phyloP scores from a whole-genome alignment of 305 asterid species.

The Rubia tinctorum region DNA sequence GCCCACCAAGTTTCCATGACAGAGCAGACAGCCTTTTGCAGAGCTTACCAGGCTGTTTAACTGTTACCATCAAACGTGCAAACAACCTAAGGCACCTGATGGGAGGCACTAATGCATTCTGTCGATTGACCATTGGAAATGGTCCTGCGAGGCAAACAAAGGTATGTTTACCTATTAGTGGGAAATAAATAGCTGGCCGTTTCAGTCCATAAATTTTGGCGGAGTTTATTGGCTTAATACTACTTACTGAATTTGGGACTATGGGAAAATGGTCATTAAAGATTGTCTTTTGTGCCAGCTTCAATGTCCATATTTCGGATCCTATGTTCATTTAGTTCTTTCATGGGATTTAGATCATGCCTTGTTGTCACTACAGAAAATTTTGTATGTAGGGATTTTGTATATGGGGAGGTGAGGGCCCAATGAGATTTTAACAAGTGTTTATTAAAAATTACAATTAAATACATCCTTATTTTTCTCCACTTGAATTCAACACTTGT shows the following conservation, averaged over 20 bases:
- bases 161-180: conserved; percentile 30
- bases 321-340: not conserved
- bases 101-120: conserved; percentile 80
- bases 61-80: conserved; percentile 67
- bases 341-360: not conserved
- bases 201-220: not conserved
- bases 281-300: not conserved
- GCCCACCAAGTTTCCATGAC: conserved; percentile 78
- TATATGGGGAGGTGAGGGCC: too few species aligned
- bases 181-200: not conserved
- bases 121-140: conserved; percentile 63
- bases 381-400: too few species aligned
- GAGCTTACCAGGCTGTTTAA: conserved; percentile 82
- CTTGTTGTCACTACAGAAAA: too few species aligned
- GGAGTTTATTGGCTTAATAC: not conserved
- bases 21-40: conserved; percentile 70
- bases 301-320: not conserved
- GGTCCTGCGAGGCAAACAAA: conserved; percentile 78
- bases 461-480: too few species aligned
- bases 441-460: too few species aligned
- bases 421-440: too few species aligned
- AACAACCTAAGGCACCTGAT: conserved; percentile 63
- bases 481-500: too few species aligned
- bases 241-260: not conserved
- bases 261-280: not conserved